These are phyloP conservation scores for Fusarium subtropicale DNA, from an alignment of 2,329 filamentous ascomycete species.

Conservation along the genomic window DNA sequence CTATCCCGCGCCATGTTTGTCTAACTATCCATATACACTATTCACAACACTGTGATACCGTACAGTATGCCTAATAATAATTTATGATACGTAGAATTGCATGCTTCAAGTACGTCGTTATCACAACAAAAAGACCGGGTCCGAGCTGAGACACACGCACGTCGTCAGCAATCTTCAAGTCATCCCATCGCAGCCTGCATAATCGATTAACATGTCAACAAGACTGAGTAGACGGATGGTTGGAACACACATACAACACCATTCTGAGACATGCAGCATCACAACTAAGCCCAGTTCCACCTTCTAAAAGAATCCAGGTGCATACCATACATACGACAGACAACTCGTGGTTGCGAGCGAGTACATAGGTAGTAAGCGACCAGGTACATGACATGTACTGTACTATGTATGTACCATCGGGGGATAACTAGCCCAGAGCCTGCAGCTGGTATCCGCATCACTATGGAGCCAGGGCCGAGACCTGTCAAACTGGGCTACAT, in stretches of 20 bases:
- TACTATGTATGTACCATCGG: not conserved
- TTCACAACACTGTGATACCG: not conserved
- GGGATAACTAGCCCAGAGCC: conserved; percentile 1
- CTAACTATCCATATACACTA: not conserved
- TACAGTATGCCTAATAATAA: not conserved
- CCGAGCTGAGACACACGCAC: not conserved
- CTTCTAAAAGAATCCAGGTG: conserved; percentile 12
- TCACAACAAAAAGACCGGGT: conserved; percentile 1
- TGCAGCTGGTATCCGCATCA: conserved; percentile 30
- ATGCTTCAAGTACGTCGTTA: not conserved
- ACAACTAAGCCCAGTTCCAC: conserved; percentile 11
- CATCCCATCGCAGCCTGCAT: conserved; percentile 6
- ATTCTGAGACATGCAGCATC: conserved; percentile 14
- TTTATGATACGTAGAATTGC: not conserved
- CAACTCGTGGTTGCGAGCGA: not conserved
- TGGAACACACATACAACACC: not conserved
- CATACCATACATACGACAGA: not conserved
- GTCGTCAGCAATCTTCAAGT: conserved; percentile 3
- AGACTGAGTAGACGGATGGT: not conserved
- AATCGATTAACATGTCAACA: not conserved
- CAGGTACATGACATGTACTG: not conserved
- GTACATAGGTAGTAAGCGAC: not conserved
- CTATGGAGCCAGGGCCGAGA: conserved; percentile 21
- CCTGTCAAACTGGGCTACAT: conserved; percentile 18
- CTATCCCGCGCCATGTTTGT: not conserved